Conservation (phyloP, 2,329 filamentous ascomycete species). For the Blastomyces percursus region DNA sequence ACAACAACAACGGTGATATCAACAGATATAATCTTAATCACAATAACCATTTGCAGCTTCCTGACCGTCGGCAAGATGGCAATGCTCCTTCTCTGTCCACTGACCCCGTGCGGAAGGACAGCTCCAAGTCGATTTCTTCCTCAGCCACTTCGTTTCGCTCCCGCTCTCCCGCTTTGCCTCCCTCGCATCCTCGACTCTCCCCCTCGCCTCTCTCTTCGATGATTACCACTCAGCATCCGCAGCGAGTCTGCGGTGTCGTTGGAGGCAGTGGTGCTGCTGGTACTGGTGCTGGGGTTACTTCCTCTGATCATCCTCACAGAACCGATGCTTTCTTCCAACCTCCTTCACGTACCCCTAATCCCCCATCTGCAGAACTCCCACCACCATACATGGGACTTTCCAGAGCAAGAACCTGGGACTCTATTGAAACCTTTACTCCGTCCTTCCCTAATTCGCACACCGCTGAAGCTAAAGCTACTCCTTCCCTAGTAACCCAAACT, state of each 20-base stretch:
- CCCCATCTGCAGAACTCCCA: neutral
- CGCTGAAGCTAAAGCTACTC: neutral
- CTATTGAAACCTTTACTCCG: slow-evolving; percentile 2
- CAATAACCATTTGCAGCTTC: neutral
- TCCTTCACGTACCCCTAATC: neutral
- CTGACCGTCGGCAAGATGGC: slow-evolving; percentile 11
- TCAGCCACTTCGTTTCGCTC: neutral
- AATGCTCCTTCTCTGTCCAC: slow-evolving; percentile 13
- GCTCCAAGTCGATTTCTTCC: neutral
- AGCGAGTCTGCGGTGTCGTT: neutral
- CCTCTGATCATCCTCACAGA: neutral
- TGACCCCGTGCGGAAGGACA: slow-evolving; percentile 13
- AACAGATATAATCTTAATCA: neutral
- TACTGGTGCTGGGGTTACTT: neutral
- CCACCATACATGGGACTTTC: neutral
- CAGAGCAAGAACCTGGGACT: slow-evolving; percentile 2
- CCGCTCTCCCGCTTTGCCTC: neutral
- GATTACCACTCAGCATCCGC: neutral
- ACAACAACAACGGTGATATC: neutral
- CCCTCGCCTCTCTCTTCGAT: neutral
- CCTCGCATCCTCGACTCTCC: neutral
- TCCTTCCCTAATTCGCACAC: neutral
- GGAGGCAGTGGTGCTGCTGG: neutral
- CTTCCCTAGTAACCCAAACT: neutral
- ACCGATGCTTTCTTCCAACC: neutral